Evolutionary conservation across 1,284 basidiomycete species (phyloP).

Genomic region (Dichomitus squalens): DNA sequence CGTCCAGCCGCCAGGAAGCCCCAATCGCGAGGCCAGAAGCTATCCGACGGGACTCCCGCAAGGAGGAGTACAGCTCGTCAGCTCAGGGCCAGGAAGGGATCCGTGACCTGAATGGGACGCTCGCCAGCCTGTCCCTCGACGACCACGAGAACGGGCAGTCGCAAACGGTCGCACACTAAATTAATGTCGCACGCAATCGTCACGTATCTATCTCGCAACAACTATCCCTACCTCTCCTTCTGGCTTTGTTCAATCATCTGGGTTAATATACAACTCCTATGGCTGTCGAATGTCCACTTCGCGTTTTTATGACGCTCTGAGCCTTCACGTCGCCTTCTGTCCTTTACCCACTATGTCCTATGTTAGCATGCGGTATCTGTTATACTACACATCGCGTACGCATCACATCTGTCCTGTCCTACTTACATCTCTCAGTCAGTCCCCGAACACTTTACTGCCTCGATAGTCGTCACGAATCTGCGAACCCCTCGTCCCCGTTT

Average conservation of each 20-base stretch:
- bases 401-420: slow-evolving; percentile 22
- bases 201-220: slow-evolving; percentile 16
- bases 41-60: slow-evolving; percentile 27
- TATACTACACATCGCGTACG: slow-evolving; percentile 25
- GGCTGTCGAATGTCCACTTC: slow-evolving; percentile 26
- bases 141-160: slow-evolving; percentile 27
- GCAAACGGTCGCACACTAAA: slow-evolving; percentile 25
- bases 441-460: slow-evolving; percentile 19
- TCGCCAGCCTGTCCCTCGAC: slow-evolving; percentile 72
- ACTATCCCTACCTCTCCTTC: slow-evolving; percentile 5
- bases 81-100: slow-evolving; percentile 52
- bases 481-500: slow-evolving; percentile 25
- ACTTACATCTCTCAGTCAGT: slow-evolving; percentile 8
- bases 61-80: slow-evolving; percentile 40
- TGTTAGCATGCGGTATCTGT: slow-evolving; percentile 32
- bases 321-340: slow-evolving; percentile 22
- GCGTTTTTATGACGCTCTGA: slow-evolving; percentile 31
- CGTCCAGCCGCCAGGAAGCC: slow-evolving; percentile 46
- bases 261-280: slow-evolving; percentile 26
- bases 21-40: slow-evolving; percentile 43
- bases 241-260: slow-evolving; percentile 22
- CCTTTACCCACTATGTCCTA: slow-evolving; percentile 27
- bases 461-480: slow-evolving; percentile 13
- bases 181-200: slow-evolving; percentile 7
- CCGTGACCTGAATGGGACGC: slow-evolving; percentile 73